phyloP scores from a whole-genome alignment of 768 basidiomycete genomes.

The Glaciozyma martinii region DNA sequence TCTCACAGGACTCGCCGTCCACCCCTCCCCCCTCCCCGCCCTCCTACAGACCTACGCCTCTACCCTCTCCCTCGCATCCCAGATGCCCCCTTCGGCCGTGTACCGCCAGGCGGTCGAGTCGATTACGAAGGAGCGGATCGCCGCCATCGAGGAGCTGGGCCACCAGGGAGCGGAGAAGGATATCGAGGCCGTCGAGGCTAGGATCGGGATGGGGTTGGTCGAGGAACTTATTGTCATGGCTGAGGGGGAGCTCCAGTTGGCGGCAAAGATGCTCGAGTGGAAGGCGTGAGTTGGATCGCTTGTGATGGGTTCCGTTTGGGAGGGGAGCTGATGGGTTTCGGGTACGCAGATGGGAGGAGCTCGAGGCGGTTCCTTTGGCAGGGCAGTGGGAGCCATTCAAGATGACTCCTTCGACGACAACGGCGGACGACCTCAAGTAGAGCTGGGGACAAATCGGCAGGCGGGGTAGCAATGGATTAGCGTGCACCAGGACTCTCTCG shows the following conservation, averaged over 20 bases:
- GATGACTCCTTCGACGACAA: slow-evolving; percentile 26
- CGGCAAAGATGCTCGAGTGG: slow-evolving; percentile 78
- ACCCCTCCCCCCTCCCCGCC: slow-evolving; percentile 72
- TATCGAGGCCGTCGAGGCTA: slow-evolving; percentile 58
- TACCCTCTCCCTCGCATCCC: slow-evolving; percentile 57
- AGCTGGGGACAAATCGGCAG: background rate
- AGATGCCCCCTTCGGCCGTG: slow-evolving; percentile 68
- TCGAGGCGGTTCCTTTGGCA: slow-evolving; percentile 67
- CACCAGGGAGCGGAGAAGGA: slow-evolving; percentile 52
- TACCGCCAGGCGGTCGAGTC: slow-evolving; percentile 85
- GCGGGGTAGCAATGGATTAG: too few relatives aligned
- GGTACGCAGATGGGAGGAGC: slow-evolving; percentile 67
- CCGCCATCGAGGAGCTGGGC: slow-evolving; percentile 45
- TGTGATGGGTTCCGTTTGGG: background rate
- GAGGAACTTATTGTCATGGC: slow-evolving; percentile 79
- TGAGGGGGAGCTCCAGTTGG: slow-evolving; percentile 67
- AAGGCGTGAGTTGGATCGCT: slow-evolving; percentile 69
- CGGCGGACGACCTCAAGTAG: slow-evolving; percentile 26
- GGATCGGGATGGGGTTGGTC: slow-evolving; percentile 73
- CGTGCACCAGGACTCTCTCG: too few relatives aligned
- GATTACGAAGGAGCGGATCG: slow-evolving; percentile 68
- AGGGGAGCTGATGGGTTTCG: slow-evolving; percentile 9
- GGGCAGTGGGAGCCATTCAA: slow-evolving; percentile 79
- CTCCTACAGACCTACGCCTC: slow-evolving; percentile 65
- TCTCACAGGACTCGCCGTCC: slow-evolving; percentile 71